Percentiles rank a stretch among this genome's conserved stretches.
Evolutionary conservation across 2,329 filamentous ascomycete genomes (phyloP).

Genomic region (Bipolaris oryzae): DNA sequence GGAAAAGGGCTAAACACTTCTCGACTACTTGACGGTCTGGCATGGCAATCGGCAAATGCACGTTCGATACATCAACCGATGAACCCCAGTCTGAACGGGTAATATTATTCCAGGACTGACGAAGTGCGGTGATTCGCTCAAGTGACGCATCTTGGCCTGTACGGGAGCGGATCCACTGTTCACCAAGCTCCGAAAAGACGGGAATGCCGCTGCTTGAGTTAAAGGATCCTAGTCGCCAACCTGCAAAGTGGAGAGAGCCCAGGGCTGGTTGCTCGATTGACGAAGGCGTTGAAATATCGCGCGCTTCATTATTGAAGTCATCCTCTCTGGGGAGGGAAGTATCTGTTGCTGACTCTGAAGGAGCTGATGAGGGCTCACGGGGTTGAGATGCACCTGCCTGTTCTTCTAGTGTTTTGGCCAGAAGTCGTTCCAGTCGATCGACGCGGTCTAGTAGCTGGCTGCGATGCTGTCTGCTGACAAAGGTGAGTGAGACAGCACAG

Average conservation of each 20-base stretch:
- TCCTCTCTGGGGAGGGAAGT: neutral
- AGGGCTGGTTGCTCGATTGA: neutral
- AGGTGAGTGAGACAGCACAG: neutral
- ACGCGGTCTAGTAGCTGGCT: neutral
- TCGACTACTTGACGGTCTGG: neutral
- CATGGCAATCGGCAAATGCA: neutral
- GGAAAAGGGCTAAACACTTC: neutral
- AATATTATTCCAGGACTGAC: neutral
- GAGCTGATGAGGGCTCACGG: neutral
- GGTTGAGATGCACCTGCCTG: neutral
- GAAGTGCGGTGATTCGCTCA: neutral
- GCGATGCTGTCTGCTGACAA: neutral
- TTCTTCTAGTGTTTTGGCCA: neutral
- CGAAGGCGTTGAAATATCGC: neutral
- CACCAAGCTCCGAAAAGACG: neutral
- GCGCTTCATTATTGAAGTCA: neutral
- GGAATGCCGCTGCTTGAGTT: neutral
- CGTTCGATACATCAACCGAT: neutral
- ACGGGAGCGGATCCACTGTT: neutral
- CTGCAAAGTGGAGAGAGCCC: slow-evolving; percentile 1
- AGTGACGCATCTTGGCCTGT: neutral
- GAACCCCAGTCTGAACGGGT: neutral
- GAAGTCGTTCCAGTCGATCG: slow-evolving; percentile 1
- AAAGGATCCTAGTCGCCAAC: neutral
- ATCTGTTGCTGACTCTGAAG: neutral